phyloP scores from a whole-genome alignment of 2,329 filamentous ascomycete genomes.

The Cladosporium sp. region DNA sequence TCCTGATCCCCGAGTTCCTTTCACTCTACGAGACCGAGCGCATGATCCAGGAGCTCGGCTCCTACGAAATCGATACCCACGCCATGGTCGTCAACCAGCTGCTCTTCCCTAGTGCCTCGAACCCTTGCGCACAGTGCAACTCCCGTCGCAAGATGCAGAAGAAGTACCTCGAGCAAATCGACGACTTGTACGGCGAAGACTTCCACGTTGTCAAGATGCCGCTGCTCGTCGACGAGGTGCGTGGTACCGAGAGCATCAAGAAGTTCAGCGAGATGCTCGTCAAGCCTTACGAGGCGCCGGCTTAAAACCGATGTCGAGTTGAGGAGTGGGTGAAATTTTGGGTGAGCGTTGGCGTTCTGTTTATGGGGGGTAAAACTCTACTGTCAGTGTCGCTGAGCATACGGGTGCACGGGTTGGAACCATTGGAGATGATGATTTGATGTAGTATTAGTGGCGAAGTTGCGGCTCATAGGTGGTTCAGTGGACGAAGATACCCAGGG shows the following conservation, averaged over 20 bases:
- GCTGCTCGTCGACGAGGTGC: conserved; percentile 86
- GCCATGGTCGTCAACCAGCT: conserved; percentile 98
- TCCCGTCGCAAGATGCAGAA: conserved; percentile 96
- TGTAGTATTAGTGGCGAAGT: neutral
- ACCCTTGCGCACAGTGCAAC: conserved; percentile 90
- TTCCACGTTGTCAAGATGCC: conserved; percentile 99
- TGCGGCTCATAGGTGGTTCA: neutral
- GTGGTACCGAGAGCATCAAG: conserved; percentile 90
- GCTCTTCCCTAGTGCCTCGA: conserved; percentile 81
- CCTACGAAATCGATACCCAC: conserved; percentile 93
- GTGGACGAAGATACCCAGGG: neutral
- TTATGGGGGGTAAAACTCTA: neutral
- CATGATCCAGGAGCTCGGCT: conserved; percentile 96
- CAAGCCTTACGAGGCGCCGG: conserved; percentile 66
- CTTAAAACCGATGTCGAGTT: too few species aligned
- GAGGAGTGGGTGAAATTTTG: conserved; percentile 1
- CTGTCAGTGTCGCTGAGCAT: neutral
- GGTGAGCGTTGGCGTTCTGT: neutral
- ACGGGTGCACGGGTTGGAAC: too few species aligned
- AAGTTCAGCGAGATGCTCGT: conserved; percentile 84
- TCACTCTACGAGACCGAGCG: conserved; percentile 97
- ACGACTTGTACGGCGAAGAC: conserved; percentile 91
- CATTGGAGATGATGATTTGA: neutral
- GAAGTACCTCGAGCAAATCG: conserved; percentile 98
- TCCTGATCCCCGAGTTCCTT: conserved; percentile 96